Conservation (phyloP, 495 filamentous ascomycete species). For the Stereocaulon alpinum region DNA sequence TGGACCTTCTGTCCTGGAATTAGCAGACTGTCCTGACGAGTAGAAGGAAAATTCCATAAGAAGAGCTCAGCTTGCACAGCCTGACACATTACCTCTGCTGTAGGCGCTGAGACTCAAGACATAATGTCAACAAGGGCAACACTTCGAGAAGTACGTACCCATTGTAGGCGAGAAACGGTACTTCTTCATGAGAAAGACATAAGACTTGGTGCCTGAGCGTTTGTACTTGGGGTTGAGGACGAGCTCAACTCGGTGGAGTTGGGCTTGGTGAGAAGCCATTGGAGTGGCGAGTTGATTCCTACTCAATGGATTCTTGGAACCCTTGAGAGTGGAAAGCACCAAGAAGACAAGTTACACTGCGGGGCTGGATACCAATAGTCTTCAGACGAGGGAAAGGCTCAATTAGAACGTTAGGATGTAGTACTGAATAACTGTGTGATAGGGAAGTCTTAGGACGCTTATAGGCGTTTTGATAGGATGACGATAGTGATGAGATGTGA, state of each 20-base stretch:
- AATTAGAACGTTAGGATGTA: background rate
- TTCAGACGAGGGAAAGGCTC: background rate
- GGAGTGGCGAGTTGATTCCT: background rate
- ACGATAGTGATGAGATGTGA: background rate
- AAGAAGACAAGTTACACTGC: too few relatives aligned
- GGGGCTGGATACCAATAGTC: too few relatives aligned
- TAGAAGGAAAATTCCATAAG: too few relatives aligned
- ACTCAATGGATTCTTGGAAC: background rate
- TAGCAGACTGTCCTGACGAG: too few relatives aligned
- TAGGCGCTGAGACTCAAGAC: too few relatives aligned
- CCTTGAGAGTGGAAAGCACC: background rate
- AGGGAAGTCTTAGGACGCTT: background rate
- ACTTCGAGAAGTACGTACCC: background rate
- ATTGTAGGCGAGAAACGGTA: slow-evolving; percentile 61
- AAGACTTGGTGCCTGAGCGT: slow-evolving; percentile 59
- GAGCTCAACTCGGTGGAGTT: slow-evolving; percentile 38
- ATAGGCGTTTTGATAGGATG: background rate
- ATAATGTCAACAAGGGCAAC: too few relatives aligned
- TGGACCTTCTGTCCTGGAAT: slow-evolving; percentile 38
- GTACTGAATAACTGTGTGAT: background rate
- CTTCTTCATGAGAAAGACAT: slow-evolving; percentile 58
- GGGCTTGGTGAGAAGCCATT: slow-evolving; percentile 27
- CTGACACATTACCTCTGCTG: too few relatives aligned
- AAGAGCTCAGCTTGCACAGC: too few relatives aligned
- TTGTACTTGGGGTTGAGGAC: slow-evolving; percentile 53